Conservation (phyloP, 371 early-diverging fungal species). For the Blyttiomyces sp. region DNA sequence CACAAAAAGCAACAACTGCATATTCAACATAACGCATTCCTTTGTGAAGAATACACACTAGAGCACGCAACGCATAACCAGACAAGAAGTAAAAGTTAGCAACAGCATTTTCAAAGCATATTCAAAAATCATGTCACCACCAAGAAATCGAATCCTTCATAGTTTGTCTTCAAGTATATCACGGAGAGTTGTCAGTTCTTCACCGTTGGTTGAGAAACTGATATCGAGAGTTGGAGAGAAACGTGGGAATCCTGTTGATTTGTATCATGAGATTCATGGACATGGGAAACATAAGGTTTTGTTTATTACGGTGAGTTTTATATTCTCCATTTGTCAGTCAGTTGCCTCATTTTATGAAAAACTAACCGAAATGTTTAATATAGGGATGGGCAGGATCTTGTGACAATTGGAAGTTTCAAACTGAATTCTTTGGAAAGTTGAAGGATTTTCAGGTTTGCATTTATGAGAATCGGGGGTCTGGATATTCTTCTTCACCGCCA, state of each 20-base stretch:
- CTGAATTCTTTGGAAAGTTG: slow-evolving; percentile 53
- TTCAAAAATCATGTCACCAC: too few species aligned
- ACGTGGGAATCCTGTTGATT: slow-evolving; percentile 17
- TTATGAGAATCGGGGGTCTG: slow-evolving; percentile 76
- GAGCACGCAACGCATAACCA: too few species aligned
- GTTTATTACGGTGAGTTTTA: slow-evolving; percentile 57
- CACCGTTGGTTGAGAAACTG: neutral
- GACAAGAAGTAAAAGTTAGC: too few species aligned
- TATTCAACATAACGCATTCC: too few species aligned
- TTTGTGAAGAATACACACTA: too few species aligned
- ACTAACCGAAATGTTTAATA: neutral
- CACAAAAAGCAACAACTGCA: too few species aligned
- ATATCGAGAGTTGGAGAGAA: slow-evolving; percentile 10
- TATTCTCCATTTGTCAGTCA: neutral
- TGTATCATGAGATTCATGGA: slow-evolving; percentile 72
- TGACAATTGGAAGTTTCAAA: slow-evolving; percentile 52
- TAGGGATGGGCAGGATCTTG: slow-evolving; percentile 39
- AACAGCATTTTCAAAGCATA: too few species aligned
- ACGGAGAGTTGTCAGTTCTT: too few species aligned
- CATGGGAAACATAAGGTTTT: slow-evolving; percentile 58
- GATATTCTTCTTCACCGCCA: slow-evolving; percentile 39
- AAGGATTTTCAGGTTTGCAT: slow-evolving; percentile 70
- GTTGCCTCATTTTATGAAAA: neutral
- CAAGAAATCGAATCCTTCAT: too few species aligned
- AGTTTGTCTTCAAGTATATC: too few species aligned